These are phyloP conservation scores for Polyporus tsugae DNA, from an alignment of 1,284 basidiomycete genomes.

Conservation along the genomic window DNA sequence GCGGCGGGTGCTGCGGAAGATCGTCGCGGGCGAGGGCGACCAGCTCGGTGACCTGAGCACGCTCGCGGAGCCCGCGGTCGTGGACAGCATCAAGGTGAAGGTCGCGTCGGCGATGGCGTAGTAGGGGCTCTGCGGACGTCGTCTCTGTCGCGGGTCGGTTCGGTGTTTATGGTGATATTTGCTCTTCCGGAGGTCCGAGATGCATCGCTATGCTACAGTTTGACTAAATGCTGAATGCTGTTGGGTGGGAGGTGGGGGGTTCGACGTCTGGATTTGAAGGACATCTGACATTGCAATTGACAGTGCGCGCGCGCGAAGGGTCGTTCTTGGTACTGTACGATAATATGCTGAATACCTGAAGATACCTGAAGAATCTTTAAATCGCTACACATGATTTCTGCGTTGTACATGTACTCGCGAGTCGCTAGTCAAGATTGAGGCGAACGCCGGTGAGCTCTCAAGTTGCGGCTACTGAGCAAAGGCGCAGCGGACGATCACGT, in stretches of 20 bases:
- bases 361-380: constrained; percentile 17
- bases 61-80: constrained; percentile 85
- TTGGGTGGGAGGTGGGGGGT: background rate
- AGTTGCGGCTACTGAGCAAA: too few species aligned
- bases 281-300: background rate
- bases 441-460: too few species aligned
- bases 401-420: too few species aligned
- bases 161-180: constrained; percentile 7
- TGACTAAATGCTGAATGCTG: background rate
- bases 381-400: background rate
- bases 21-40: constrained; percentile 92
- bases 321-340: constrained; percentile 15
- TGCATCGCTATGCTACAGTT: constrained; percentile 2
- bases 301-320: background rate
- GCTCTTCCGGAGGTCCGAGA: background rate
- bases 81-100: constrained; percentile 84
- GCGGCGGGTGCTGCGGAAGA: constrained; percentile 95
- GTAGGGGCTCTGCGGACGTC: background rate
- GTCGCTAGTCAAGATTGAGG: background rate
- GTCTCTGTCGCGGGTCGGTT: background rate
- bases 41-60: constrained; percentile 94
- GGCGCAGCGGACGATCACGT: too few species aligned
- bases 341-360: constrained; percentile 16
- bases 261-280: background rate
- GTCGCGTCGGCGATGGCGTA: constrained; percentile 50